phyloP scores from a whole-genome alignment of 345 rosid species.

The Gossypium thurberi region DNA sequence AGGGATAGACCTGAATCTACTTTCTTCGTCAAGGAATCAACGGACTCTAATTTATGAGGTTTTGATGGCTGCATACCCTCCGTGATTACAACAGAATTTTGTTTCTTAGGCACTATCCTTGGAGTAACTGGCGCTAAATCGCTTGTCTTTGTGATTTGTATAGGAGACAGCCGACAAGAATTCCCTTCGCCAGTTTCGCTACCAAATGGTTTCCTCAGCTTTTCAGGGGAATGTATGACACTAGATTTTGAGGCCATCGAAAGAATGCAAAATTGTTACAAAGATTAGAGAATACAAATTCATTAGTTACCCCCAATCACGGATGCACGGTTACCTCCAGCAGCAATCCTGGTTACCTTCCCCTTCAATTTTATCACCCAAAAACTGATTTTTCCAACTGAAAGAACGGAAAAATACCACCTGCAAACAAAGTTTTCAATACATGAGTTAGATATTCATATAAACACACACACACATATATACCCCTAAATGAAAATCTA shows the following conservation, averaged over 20 bases:
- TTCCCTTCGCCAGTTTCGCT: constrained; percentile 34
- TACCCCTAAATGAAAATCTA: not conserved
- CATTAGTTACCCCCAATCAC: constrained; percentile 28
- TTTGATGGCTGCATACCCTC: constrained; percentile 19
- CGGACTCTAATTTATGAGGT: constrained; percentile 16
- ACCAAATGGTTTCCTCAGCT: constrained; percentile 28
- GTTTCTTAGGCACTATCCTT: constrained; percentile 21
- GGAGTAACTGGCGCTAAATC: constrained; percentile 30
- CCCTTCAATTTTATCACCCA: constrained; percentile 23
- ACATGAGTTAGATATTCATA: not conserved
- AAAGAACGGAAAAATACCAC: constrained; percentile 16
- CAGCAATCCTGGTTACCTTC: constrained; percentile 13
- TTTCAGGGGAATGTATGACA: constrained; percentile 33
- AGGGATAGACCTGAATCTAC: constrained; percentile 43
- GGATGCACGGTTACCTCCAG: constrained; percentile 13
- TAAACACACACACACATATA: not conserved
- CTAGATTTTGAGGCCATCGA: constrained; percentile 55
- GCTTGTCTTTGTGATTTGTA: constrained; percentile 28
- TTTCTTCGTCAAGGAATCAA: constrained; percentile 42
- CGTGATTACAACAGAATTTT: constrained; percentile 11
- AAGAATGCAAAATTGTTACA: constrained; percentile 15
- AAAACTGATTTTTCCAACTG: constrained; percentile 12
- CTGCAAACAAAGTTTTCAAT: constrained; percentile 3
- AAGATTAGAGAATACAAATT: constrained; percentile 17
- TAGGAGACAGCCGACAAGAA: constrained; percentile 21